Base-by-base conservation (phyloP, 306 rosid species). In the Chamaecrista fasciculata region DNA sequence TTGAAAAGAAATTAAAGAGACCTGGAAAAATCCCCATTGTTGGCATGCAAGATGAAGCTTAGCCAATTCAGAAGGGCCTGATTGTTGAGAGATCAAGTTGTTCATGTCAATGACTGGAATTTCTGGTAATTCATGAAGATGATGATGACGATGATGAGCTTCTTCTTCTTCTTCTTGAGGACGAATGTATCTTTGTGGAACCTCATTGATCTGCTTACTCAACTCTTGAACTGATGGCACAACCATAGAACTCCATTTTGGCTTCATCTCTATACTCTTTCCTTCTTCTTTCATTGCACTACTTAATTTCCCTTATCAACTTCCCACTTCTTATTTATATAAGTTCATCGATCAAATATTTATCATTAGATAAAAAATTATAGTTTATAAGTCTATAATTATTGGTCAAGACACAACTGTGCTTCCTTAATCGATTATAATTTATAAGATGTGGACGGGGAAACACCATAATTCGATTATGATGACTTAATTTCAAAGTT, bases 151-250 rank as follows among this genome's bases (percentile, higher is more conserved):
- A n/a, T n/a, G n/a, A n/a, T n/a, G n/a, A n/a, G n/a, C n/a, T n/a
- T n/a, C n/a, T n/a, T n/a, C n/a, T n/a, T 66, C 23, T 10, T 77
- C 18, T 9, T 62, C 62, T 40, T 67, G 61, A 50, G 77, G 63
- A 2, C 53, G 77, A 57, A 63, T 50, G 33, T 81, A 81, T 77
- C 85, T 81, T 1, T 26, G 2, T 56, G 85, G 82, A 77, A 77
- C 40, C 0, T 9, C 44, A 15, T 24, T 26, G 9, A 62, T 18
- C 0, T 73, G 46, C 28, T 73, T 73, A 2, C 46, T 74, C 16
- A 81, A 46, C 29, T 77, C 85, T 64, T 77, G 70, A 48, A 81
- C 82, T 5, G 79, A 77, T 48, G 82, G 82, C 48, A 77, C 85
- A 11, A 76, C 16, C 58, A 81, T 61, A 23, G 85, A 62, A 40